Evolutionary conservation across 164 flowering plant species (phyloP).

Genomic region (Stephania japonica): DNA sequence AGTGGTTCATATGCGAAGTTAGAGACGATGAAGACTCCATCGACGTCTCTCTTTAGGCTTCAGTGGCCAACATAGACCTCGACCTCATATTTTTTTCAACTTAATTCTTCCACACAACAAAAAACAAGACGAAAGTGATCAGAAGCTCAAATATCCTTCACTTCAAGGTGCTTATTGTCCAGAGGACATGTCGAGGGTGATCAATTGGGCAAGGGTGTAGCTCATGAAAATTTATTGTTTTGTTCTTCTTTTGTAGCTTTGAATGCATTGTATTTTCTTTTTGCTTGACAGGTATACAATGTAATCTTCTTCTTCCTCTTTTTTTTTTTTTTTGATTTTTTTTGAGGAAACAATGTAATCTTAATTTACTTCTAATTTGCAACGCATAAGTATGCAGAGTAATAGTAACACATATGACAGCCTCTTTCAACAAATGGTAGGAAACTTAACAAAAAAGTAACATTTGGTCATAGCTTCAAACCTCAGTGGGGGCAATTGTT

Average conservation of each 20-base stretch:
- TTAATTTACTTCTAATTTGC: neutral
- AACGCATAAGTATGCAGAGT: neutral
- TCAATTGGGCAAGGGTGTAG: slow-evolving; percentile 14
- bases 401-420: too few relatives aligned
- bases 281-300: neutral
- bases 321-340: too few relatives aligned
- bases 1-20: neutral
- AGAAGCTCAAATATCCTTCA: slow-evolving; percentile 36
- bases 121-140: slow-evolving; percentile 8
- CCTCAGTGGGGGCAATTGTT: too few relatives aligned
- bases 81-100: slow-evolving; percentile 23
- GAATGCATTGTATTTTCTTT: neutral
- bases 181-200: slow-evolving; percentile 19
- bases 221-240: neutral
- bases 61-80: slow-evolving; percentile 39
- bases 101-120: slow-evolving; percentile 11
- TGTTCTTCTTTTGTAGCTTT: neutral
- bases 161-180: slow-evolving; percentile 37
- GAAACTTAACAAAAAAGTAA: neutral
- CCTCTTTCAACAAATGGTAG: too few relatives aligned
- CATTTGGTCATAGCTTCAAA: neutral
- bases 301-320: neutral
- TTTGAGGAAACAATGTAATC: neutral
- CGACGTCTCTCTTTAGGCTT: neutral
- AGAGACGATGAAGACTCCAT: slow-evolving; percentile 15